Evolutionary conservation across 257 asterid species (phyloP), one percentile per base, ranked within the genome.

Genomic region (Solanum piurae): DNA sequence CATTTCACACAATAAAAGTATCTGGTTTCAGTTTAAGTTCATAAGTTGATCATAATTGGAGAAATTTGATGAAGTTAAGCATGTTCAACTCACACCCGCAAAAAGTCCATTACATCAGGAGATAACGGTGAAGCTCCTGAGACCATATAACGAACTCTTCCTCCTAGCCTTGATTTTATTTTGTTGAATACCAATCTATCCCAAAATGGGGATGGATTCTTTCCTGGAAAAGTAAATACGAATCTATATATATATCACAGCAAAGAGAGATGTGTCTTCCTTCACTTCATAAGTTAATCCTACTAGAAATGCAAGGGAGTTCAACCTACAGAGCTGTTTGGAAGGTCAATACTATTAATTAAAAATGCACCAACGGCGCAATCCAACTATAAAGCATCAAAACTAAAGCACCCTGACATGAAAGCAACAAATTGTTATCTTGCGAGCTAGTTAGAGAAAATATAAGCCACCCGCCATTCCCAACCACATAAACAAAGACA

Each of bases 111-210:
- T 75, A 96, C 95, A 86, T 96, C 98, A 88, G 98, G 98, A 86
- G 99, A 96, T 93, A 96, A 90, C 40, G 99, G 98, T 38, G 99
- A 96, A 91, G 99, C 99, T 90, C 98, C 99, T 49, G 98, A 94
- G 88, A 94, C 89, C 98, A 95, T 88, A 93, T 92, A 95, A 58
- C 98, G 96, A 66, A 96, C 97, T 74, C 98, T 92, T 34, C 99
- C 98, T 85, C 98, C 99, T 86, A 96, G 97, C 87, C 89, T 96
- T 77, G 91, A 94, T 91, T 95, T 96, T 91, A 94, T 96, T 92
- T 96, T 96, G 89, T 94, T 96, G 91, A 96, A 96, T 44, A 96
- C 98, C 93, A 96, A 86, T 87, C 94, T 94, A 91, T 96, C 99
- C 98, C 98, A 96, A 93, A 96, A 93, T 5, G 99, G 95, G 13